Evolutionary conservation across 148 eudicot species (phyloP).

Genomic region (Rhododendron williamsianum): DNA sequence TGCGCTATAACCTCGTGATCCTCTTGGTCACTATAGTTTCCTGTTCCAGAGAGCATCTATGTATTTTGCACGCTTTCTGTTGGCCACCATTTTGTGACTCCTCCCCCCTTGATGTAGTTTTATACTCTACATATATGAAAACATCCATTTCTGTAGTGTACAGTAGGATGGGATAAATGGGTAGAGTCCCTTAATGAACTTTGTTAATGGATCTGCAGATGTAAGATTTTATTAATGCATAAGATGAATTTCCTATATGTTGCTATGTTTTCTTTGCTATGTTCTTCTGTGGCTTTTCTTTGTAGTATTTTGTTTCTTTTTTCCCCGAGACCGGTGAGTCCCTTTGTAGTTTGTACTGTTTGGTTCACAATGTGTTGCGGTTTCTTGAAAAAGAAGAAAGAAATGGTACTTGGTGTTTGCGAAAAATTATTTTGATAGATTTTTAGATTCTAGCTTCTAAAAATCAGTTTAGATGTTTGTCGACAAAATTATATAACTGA

Average conservation of each 20-base stretch:
- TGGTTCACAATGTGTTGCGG: too few species aligned
- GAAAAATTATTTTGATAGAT: too few species aligned
- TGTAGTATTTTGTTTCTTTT: not conserved
- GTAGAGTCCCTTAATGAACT: not conserved
- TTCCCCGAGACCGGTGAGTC: not conserved
- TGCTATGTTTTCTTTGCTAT: not conserved
- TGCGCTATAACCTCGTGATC: not conserved
- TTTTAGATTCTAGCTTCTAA: too few species aligned
- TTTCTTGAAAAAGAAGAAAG: too few species aligned
- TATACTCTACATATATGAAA: not conserved
- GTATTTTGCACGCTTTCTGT: not conserved
- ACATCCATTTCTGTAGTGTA: not conserved
- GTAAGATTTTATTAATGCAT: not conserved
- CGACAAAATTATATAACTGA: too few species aligned
- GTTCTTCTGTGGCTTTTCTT: too few species aligned
- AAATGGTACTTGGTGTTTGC: not conserved
- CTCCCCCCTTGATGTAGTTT: not conserved
- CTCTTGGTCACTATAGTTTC: not conserved
- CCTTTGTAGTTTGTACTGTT: too few species aligned
- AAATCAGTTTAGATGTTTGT: too few species aligned
- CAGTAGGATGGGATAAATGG: not conserved
- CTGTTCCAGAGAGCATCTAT: not conserved
- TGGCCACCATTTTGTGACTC: slow-evolving; percentile 8
- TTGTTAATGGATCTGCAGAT: not conserved
- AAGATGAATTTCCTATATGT: not conserved